Percentiles rank a stretch among this genome's conserved stretches.
Evolutionary conservation across 2,329 filamentous ascomycete species (phyloP).

Genomic region (Talaromyces piceae): DNA sequence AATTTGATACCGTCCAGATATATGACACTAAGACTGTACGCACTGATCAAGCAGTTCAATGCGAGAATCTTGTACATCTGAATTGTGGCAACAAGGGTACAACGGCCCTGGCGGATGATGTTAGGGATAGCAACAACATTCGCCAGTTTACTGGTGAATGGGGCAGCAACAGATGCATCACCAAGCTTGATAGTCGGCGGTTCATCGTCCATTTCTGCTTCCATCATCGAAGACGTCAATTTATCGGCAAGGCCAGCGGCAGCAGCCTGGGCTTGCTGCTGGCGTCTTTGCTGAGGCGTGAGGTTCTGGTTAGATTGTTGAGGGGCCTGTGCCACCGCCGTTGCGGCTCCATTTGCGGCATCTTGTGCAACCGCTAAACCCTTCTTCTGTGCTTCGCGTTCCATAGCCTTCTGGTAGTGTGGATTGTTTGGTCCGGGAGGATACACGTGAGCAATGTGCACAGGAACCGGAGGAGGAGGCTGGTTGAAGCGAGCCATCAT

Average conservation of each 20-base stretch:
- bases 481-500: constrained; percentile 96
- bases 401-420: constrained; percentile 86
- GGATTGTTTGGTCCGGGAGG: constrained; percentile 85
- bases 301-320: constrained; percentile 44
- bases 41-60: constrained; percentile 93
- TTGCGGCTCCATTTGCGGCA: constrained; percentile 52
- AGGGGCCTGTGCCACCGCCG: constrained; percentile 52
- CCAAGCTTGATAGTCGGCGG: constrained; percentile 94
- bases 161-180: constrained; percentile 92
- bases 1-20: constrained; percentile 99
- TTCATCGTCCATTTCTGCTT: constrained; percentile 81
- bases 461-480: constrained; percentile 82
- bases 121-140: constrained; percentile 97
- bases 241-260: constrained; percentile 77
- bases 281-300: constrained; percentile 44
- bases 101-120: constrained; percentile 95
- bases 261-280: constrained; percentile 57
- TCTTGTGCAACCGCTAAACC: constrained; percentile 49
- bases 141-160: constrained; percentile 94
- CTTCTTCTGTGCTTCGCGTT: constrained; percentile 76
- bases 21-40: constrained; percentile 91
- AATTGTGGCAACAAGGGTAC: constrained; percentile 94
- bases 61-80: constrained; percentile 99
- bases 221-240: constrained; percentile 80
- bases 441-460: constrained; percentile 87